Evolutionary conservation across 805 yeast species (phyloP).

Genomic region (Metschnikowia chrysomelidarum): DNA sequence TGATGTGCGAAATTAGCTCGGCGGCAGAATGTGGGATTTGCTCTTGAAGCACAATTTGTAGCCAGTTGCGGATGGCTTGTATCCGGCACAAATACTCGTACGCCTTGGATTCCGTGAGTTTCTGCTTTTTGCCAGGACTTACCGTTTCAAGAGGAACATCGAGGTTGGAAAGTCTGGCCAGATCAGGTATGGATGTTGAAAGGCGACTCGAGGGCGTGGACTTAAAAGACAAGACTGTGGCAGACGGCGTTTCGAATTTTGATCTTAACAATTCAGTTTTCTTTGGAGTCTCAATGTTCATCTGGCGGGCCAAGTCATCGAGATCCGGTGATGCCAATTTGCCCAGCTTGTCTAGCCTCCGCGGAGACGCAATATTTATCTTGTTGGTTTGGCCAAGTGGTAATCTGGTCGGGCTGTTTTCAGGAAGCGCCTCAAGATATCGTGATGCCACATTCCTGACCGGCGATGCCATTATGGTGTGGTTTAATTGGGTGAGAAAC

Average conservation of each 20-base stretch:
- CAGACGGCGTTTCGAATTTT: constrained; percentile 41
- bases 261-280: constrained; percentile 30
- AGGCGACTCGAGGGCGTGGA: constrained; percentile 22
- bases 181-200: constrained; percentile 11
- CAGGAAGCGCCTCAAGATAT: constrained; percentile 33
- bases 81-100: constrained; percentile 82
- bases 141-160: constrained; percentile 4
- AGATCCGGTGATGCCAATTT: constrained; percentile 31
- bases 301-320: constrained; percentile 38
- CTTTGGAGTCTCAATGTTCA: constrained; percentile 28
- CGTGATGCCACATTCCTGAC: constrained; percentile 30
- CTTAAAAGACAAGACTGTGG: constrained; percentile 42
- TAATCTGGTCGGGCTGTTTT: constrained; percentile 25
- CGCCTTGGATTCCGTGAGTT: constrained; percentile 30
- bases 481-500: too few species aligned
- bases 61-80: constrained; percentile 80
- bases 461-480: constrained; percentile 23
- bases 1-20: constrained; percentile 60
- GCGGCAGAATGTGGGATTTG: constrained; percentile 52
- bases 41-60: constrained; percentile 60
- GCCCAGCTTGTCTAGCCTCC: neutral
- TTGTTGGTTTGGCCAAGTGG: constrained; percentile 33
- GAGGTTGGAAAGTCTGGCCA: neutral
- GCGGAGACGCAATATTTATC: constrained; percentile 19
- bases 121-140: constrained; percentile 1